Percentiles rank a stretch among this genome's conserved stretches.
phyloP scores from a whole-genome alignment of 192 early-diverging fungal genomes.

The Podila epigama region DNA sequence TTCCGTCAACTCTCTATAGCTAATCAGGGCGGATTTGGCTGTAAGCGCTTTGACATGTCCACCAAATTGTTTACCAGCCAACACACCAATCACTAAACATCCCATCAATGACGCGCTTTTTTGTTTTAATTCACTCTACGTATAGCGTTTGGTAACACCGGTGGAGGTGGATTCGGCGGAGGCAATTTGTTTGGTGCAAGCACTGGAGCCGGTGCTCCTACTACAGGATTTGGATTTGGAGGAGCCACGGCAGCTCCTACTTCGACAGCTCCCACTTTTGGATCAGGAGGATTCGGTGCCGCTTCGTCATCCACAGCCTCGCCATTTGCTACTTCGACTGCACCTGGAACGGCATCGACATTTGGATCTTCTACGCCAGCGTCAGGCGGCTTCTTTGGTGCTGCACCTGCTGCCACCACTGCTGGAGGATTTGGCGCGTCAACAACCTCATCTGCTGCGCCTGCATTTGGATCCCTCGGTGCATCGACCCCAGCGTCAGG shows the following conservation, averaged over 20 bases:
- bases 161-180: neutral
- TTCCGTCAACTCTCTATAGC: neutral
- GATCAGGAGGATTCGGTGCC: neutral
- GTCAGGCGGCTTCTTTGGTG: slow-evolving; percentile 3
- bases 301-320: neutral
- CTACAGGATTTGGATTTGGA: slow-evolving; percentile 1
- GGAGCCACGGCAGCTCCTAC: neutral
- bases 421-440: slow-evolving; percentile 2
- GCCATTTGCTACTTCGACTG: neutral
- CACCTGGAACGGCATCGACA: neutral
- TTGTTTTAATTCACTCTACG: neutral
- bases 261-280: neutral
- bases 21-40: neutral
- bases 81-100: neutral
- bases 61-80: neutral
- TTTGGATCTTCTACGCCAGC: slow-evolving; percentile 5
- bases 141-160: neutral
- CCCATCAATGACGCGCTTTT: neutral
- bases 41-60: neutral
- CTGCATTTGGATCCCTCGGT: slow-evolving; percentile 12
- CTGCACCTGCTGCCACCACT: neutral
- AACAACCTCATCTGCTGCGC: neutral
- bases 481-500: neutral
- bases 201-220: neutral
- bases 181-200: neutral